A percentile compares a stretch with the other conserved stretches of the same genome.
These are phyloP conservation scores for Ceratocystis papillata DNA, from an alignment of 2,329 filamentous ascomycete species.

Conservation along the genomic window DNA sequence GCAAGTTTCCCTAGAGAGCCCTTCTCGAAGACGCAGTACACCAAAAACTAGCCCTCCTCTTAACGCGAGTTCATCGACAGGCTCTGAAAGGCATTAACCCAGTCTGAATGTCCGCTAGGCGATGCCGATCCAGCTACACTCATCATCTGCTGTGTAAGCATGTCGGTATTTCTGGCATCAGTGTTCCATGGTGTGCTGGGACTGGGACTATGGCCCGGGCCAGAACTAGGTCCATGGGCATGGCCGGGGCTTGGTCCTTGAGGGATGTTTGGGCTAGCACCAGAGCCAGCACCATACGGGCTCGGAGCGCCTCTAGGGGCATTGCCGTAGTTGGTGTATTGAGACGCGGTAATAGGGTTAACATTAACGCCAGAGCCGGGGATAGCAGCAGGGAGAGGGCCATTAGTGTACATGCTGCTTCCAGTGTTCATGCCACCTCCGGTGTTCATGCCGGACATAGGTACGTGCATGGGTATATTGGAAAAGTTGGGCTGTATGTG, in stretches of 20 bases:
- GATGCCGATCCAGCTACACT: conserved; percentile 5
- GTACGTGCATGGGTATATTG: conserved; percentile 4
- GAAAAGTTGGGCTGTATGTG: conserved; percentile 9
- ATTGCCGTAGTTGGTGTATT: conserved; percentile 19
- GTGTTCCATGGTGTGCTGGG: conserved; percentile 11
- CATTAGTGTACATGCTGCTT: not conserved
- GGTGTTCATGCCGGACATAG: conserved; percentile 5
- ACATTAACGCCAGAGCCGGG: not conserved
- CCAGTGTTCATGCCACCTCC: not conserved
- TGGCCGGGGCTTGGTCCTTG: not conserved
- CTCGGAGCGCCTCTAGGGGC: conserved; percentile 16
- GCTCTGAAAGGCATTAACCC: conserved; percentile 56
- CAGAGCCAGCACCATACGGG: conserved; percentile 18
- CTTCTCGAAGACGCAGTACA: not conserved
- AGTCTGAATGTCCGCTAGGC: conserved; percentile 42
- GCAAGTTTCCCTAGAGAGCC: not conserved
- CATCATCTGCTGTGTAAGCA: conserved; percentile 21
- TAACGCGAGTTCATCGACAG: conserved; percentile 58
- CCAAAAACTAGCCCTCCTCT: conserved; percentile 22
- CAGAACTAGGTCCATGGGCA: not conserved
- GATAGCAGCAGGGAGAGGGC: not conserved
- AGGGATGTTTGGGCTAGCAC: not conserved
- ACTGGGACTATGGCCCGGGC: conserved; percentile 2
- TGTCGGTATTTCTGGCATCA: conserved; percentile 6
- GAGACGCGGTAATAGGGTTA: not conserved